phyloP scores from a whole-genome alignment of 1,139 yeast genomes.

The Pichia sp. region DNA sequence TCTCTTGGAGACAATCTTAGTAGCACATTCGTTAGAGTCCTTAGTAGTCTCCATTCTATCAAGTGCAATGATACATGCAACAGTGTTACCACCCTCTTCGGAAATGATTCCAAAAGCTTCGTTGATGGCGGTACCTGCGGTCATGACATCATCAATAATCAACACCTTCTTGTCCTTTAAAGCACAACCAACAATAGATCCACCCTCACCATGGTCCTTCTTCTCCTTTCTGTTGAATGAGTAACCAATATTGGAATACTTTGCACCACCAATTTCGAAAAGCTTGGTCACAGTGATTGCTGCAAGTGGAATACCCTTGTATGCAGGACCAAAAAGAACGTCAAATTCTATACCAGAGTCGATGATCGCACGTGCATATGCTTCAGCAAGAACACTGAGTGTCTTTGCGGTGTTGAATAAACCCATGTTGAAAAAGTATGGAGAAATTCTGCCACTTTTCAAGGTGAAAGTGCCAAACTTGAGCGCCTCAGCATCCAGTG shows the following conservation, averaged over 20 bases:
- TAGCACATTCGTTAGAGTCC: conserved; percentile 66
- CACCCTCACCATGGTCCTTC: conserved; percentile 99
- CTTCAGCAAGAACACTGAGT: conserved; percentile 70
- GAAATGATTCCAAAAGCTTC: conserved; percentile 84
- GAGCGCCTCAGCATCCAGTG: conserved; percentile 73
- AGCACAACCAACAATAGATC: conserved; percentile 80
- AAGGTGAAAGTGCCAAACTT: conserved; percentile 84
- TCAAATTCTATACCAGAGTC: conserved; percentile 79
- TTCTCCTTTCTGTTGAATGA: conserved; percentile 85
- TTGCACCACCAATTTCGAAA: conserved; percentile 81
- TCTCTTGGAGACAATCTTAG: conserved; percentile 66
- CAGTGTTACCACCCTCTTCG: conserved; percentile 63
- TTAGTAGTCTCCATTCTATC: conserved; percentile 87
- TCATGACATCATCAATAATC: conserved; percentile 94
- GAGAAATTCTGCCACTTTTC: conserved; percentile 91
- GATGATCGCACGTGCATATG: conserved; percentile 85
- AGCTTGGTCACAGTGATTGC: conserved; percentile 89
- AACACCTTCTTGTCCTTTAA: conserved; percentile 65
- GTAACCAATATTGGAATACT: conserved; percentile 58
- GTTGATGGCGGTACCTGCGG: conserved; percentile 97
- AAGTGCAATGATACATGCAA: conserved; percentile 83
- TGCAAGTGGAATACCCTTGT: conserved; percentile 94
- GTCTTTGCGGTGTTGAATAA: conserved; percentile 75
- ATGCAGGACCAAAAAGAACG: conserved; percentile 93
- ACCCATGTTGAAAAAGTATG: conserved; percentile 94